Evolutionary conservation across 108 stramenopile genomes (phyloP), one percentile per base, ranked within the genome.

Genomic region (Fragilariopsis cylindrus): DNA sequence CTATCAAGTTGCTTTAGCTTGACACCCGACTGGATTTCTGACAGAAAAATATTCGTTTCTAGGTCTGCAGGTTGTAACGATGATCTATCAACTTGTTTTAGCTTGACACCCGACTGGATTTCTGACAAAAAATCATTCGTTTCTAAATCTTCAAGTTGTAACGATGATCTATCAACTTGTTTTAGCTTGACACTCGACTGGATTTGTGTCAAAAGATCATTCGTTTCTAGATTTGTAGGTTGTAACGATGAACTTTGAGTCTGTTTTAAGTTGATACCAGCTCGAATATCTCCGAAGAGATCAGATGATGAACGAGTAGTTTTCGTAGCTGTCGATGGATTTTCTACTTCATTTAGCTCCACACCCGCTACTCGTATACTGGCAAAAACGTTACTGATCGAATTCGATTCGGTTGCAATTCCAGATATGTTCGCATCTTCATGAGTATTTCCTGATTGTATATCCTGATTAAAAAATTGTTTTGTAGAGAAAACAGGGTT

Each of bases 221-320:
- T 39, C 8, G 21, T 42, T 4, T 19, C 19, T 19, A 19, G 21
- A 60, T 60, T 60, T 4, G 4, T 30, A 30, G 58, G 4, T 30
- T 7, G 39, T 21, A 7, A 9, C 58, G 4, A 11, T 4, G 16
- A 18, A 12, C 39, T 19, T 11, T 63, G 60, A 19, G 56, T 40
- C 42, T 67, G 74, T 55, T 67, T 75, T 18, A 76, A 53, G 5
- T 58, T 16, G 5, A 70, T 57, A 5, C 76, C 76, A 44, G 46
- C 62, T 53, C 58, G 76, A 52, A 76, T 76, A 64, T 50, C 67
- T n/a, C 57, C 75, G 3, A 76, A 40, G 3, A 76, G 67, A 2
- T 48, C 68, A 6, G 48, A 55, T 41, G 64, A 4, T 11, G 44
- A 4, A 30, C 43, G 50, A 3, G 11, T 7, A 9, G 63, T 49